phyloP scores from a whole-genome alignment of 177 flowering plant species.

The Vitis hybrid region DNA sequence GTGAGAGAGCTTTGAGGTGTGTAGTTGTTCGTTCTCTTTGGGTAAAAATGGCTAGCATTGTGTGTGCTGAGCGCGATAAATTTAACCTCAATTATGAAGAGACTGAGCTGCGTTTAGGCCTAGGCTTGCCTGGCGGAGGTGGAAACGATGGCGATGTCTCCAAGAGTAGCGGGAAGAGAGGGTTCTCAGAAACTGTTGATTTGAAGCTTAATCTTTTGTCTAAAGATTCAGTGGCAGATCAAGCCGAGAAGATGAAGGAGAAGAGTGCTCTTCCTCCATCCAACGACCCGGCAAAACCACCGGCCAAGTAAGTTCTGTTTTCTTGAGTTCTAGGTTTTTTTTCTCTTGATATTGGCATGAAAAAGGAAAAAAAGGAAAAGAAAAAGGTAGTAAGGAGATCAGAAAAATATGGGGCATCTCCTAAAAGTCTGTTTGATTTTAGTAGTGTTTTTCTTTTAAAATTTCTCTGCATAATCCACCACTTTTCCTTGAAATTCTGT shows the following conservation, averaged over 20 bases:
- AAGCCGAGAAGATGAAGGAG: slow-evolving; percentile 9
- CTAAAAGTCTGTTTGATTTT: too few species aligned
- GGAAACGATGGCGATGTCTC: slow-evolving; percentile 18
- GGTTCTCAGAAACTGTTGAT: slow-evolving; percentile 53
- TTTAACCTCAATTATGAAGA: slow-evolving; percentile 14
- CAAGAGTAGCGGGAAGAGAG: slow-evolving; percentile 44
- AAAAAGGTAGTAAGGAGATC: too few species aligned
- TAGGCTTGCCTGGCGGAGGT: slow-evolving; percentile 48
- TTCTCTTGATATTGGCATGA: not conserved
- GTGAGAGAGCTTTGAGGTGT: too few species aligned
- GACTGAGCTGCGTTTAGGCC: slow-evolving; percentile 17
- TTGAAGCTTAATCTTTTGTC: slow-evolving; percentile 49
- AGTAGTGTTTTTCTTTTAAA: too few species aligned
- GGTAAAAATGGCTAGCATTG: too few species aligned
- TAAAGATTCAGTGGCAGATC: slow-evolving; percentile 8
- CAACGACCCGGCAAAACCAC: slow-evolving; percentile 37
- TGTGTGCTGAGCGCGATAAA: not conserved
- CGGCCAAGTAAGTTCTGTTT: slow-evolving; percentile 39
- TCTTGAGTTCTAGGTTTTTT: not conserved
- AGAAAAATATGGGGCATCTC: too few species aligned
- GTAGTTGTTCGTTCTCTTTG: too few species aligned
- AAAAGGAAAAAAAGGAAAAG: too few species aligned
- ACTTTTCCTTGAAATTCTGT: too few species aligned
- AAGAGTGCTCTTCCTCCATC: slow-evolving; percentile 10
- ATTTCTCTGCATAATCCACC: not conserved